Base-by-base conservation (phyloP, 179 eudicot species). In the Camellia oleifera region DNA sequence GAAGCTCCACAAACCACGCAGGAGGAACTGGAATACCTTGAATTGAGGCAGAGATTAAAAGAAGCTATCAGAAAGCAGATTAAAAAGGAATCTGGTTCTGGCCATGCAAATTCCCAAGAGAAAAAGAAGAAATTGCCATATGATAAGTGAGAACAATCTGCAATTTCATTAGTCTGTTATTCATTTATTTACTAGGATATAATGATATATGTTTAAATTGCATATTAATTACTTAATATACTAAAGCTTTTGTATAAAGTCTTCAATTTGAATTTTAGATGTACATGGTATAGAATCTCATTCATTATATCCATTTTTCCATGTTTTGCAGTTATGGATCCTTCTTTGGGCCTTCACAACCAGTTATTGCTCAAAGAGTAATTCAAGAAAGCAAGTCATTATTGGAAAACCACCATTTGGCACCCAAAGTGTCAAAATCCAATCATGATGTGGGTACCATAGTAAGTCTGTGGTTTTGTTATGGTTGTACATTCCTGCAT, bases 261-360 rank as follows among this genome's bases (percentile, higher is more conserved):
- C 46, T 63, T 74, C 50, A 20, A 42, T 73, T 17, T 45, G 10
- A 20, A 81, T 73, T n/a, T 26, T 73, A 32, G 32, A 44, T 13
- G 0, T 58, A 7, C 42, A 6, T 20, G 23, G 40, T 46, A 17
- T 14, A 20, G 14, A 62, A 12, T 7, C 46, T 46, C 67, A 20
- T 77, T 63, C 5, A 26, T 48, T 77, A 5, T 26, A 4, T 48
- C 3, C 12, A 3, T 17, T 76, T 64, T 61, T 54, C 68, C 9
- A 53, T 81, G 17, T 62, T 74, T 69, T 90, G 90, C 94, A 95
- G 98, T 78, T 95, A 81, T 80, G 98, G 98, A 60, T 90, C 94
- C 7, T 95, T 95, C 85, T 93, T 95, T 85, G 98, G 98, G 23
- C 98, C 98, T 67, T 92, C 98, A 12, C 89, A 88, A 77, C 98